phyloP scores from a whole-genome alignment of 441 rosid genomes.

The Erysimum pusillum region DNA sequence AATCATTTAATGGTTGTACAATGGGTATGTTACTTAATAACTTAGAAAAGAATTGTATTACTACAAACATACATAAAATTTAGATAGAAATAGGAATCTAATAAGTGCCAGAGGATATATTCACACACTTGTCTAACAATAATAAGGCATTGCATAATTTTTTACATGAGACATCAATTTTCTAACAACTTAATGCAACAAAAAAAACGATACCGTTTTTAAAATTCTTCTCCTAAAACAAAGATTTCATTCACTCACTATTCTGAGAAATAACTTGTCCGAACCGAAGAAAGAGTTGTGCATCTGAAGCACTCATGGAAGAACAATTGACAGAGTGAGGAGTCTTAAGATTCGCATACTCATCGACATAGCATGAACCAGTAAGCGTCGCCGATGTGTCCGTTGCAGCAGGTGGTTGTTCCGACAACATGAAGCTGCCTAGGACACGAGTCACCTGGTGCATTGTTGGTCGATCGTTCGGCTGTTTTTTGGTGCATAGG shows the following conservation, averaged over 20 bases:
- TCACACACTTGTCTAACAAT: conserved; percentile 37
- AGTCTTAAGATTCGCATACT: conserved; percentile 87
- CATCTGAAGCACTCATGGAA: conserved; percentile 96
- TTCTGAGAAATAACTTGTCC: conserved; percentile 95
- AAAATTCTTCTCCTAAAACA: conserved; percentile 7
- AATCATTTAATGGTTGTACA: too few species aligned
- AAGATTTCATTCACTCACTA: conserved; percentile 49
- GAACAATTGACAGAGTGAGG: conserved; percentile 86
- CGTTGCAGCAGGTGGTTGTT: conserved; percentile 52
- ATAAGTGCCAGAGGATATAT: conserved; percentile 20
- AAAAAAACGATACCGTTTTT: conserved; percentile 2
- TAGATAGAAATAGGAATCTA: neutral
- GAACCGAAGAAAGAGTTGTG: conserved; percentile 88
- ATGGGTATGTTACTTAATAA: too few species aligned
- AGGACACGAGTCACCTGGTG: conserved; percentile 89
- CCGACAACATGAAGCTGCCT: conserved; percentile 62
- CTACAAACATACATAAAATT: neutral
- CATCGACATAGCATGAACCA: conserved; percentile 74
- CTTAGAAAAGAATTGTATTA: too few species aligned
- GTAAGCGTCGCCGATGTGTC: conserved; percentile 52
- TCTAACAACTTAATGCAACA: conserved; percentile 15
- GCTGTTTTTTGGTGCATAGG: conserved; percentile 84
- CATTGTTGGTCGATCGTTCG: conserved; percentile 88
- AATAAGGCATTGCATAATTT: conserved; percentile 11
- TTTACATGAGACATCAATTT: conserved; percentile 17